Percentiles rank a stretch among this genome's conserved stretches.
phyloP scores from a whole-genome alignment of 179 eudicot species.

The Amaranthus tricolor region DNA sequence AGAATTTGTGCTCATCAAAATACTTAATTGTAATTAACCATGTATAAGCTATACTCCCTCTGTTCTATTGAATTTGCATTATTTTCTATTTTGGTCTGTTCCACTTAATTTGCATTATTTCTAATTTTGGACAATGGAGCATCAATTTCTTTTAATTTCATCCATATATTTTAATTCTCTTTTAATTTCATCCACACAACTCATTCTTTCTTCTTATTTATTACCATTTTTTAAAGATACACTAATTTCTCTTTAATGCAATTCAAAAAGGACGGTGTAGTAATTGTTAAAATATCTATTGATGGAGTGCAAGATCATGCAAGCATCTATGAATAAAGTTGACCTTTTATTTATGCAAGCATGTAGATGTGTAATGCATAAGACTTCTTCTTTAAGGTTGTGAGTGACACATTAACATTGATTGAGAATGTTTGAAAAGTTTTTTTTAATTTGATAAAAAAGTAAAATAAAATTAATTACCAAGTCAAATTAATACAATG shows the following conservation, averaged over 20 bases:
- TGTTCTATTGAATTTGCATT: too few species aligned
- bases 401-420: constrained; percentile 28
- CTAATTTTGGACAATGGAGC: too few species aligned
- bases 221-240: too few species aligned
- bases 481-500: constrained; percentile 17
- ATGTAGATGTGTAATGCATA: not conserved
- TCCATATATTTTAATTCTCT: too few species aligned
- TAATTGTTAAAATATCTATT: not conserved
- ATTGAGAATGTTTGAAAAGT: constrained; percentile 23
- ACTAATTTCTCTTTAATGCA: too few species aligned
- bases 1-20: not conserved
- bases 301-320: constrained; percentile 7
- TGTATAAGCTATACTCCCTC: not conserved
- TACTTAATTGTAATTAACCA: not conserved
- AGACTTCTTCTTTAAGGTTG: constrained; percentile 22
- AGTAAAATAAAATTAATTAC: not conserved
- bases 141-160: too few species aligned
- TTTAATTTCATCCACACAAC: too few species aligned
- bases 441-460: not conserved
- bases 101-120: too few species aligned
- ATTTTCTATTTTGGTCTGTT: too few species aligned
- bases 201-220: too few species aligned
- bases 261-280: too few species aligned
- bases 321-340: constrained; percentile 1
- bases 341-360: not conserved